Evolutionary conservation across 2,329 filamentous ascomycete species (phyloP).

Genomic region (Elsinoe necatrix): DNA sequence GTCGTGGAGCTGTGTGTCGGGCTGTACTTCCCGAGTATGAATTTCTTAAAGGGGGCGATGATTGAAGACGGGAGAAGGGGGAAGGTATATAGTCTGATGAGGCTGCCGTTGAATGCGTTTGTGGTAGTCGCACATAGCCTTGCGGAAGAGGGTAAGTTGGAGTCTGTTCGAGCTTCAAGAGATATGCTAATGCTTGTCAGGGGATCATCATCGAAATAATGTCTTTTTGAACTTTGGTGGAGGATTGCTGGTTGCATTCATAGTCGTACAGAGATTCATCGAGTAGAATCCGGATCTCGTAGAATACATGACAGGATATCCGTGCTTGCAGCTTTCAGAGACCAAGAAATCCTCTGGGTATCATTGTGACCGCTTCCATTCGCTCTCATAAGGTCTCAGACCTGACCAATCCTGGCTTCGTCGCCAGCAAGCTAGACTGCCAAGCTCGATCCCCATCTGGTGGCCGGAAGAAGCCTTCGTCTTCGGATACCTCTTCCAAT

Average conservation of each 20-base stretch:
- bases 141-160: slow-evolving; percentile 31
- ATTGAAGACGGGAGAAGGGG: slow-evolving; percentile 48
- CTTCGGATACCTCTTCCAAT: background rate
- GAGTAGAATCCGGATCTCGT: background rate
- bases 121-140: slow-evolving; percentile 44
- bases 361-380: background rate
- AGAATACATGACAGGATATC: background rate
- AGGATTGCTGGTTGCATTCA: slow-evolving; percentile 15
- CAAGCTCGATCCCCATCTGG: background rate
- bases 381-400: background rate
- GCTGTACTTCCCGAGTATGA: slow-evolving; percentile 50
- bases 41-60: slow-evolving; percentile 45
- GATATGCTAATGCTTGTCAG: slow-evolving; percentile 3
- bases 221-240: slow-evolving; percentile 19
- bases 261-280: slow-evolving; percentile 16
- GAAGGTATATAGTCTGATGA: slow-evolving; percentile 49
- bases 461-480: background rate
- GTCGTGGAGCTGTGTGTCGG: slow-evolving; percentile 51
- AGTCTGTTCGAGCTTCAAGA: background rate
- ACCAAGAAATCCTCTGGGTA: background rate
- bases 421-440: background rate
- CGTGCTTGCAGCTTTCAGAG: background rate
- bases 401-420: background rate
- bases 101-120: slow-evolving; percentile 52
- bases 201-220: slow-evolving; percentile 18